These are phyloP conservation scores for Bipolaris zeicola DNA, from an alignment of 2,329 filamentous ascomycete genomes.

Conservation along the genomic window DNA sequence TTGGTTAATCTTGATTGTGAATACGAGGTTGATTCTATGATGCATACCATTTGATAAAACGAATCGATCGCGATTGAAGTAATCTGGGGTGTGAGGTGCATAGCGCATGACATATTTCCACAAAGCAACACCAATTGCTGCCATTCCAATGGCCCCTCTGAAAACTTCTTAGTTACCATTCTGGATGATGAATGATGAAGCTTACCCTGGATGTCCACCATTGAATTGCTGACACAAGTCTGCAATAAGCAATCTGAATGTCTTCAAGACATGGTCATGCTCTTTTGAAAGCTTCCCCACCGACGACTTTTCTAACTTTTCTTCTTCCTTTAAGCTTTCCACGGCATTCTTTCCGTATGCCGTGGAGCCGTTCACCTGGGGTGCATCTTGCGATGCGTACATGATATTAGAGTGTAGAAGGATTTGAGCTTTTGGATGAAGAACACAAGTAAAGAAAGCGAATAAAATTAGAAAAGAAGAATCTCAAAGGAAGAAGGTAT, in stretches of 20 bases:
- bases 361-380: conserved; percentile 17
- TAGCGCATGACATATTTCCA: conserved; percentile 69
- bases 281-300: conserved; percentile 11
- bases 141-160: conserved; percentile 60
- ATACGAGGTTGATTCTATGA: not conserved
- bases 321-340: conserved; percentile 9
- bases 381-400: conserved; percentile 24
- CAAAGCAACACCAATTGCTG: conserved; percentile 64
- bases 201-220: conserved; percentile 66
- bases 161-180: not conserved
- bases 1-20: not conserved
- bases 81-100: conserved; percentile 60
- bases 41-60: conserved; percentile 62
- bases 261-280: conserved; percentile 20
- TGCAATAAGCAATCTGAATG: conserved; percentile 46
- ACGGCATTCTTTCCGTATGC: conserved; percentile 12
- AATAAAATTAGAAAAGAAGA: not conserved
- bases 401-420: conserved; percentile 6
- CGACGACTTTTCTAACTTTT: conserved; percentile 46
- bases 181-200: conserved; percentile 16
- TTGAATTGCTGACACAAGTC: conserved; percentile 73
- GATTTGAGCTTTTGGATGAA: not conserved
- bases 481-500: not conserved
- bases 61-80: conserved; percentile 67
- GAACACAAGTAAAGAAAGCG: not conserved